These are phyloP conservation scores for Puccinia polysora DNA, from an alignment of 1,284 basidiomycete genomes.

Conservation along the genomic window DNA sequence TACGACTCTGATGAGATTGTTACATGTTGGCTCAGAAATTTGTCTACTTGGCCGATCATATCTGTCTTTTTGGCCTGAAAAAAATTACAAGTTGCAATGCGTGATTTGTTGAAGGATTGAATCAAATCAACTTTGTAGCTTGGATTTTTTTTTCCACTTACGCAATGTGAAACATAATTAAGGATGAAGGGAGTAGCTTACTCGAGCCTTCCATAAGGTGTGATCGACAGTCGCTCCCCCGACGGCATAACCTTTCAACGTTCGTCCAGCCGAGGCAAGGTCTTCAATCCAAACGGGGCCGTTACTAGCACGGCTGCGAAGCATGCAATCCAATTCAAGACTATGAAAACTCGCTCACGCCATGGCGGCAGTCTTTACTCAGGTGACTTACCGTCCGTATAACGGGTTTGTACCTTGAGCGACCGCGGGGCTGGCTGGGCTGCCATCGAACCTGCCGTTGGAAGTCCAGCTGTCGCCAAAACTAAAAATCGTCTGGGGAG, in stretches of 20 bases:
- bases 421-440: neutral
- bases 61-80: slow-evolving; percentile 8
- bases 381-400: slow-evolving; percentile 2
- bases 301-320: slow-evolving; percentile 8
- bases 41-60: slow-evolving; percentile 26
- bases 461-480: slow-evolving; percentile 35
- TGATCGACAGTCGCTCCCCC: slow-evolving; percentile 31
- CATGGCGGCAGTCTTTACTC: neutral
- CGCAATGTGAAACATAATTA: neutral
- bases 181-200: neutral
- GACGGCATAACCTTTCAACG: slow-evolving; percentile 16
- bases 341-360: neutral
- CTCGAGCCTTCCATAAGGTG: slow-evolving; percentile 1
- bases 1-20: neutral
- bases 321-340: neutral
- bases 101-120: neutral
- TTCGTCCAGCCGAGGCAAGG: neutral
- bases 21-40: neutral
- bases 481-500: slow-evolving; percentile 12
- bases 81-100: neutral
- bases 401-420: neutral
- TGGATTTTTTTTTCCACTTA: neutral
- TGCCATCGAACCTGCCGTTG: slow-evolving; percentile 5
- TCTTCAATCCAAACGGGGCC: slow-evolving; percentile 11
- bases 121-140: too few relatives aligned